Base-by-base conservation (phyloP, 2,329 filamentous ascomycete genomes). In the Hypoxylon sp. region DNA sequence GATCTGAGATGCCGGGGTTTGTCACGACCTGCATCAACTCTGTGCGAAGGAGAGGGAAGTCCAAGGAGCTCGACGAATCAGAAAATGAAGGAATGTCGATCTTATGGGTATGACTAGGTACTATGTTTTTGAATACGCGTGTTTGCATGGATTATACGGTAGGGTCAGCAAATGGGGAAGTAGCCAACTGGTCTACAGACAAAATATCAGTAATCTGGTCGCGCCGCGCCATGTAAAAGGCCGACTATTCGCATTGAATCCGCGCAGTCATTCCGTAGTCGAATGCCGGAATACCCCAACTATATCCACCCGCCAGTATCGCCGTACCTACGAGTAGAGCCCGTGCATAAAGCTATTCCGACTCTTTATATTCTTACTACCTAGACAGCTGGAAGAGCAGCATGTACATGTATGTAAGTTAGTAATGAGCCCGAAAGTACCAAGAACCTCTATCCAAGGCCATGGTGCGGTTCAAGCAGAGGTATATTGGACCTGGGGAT, bases 1-100 rank as follows among this genome's bases (percentile, higher is more conserved):
- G 54, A 36, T 65, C 67, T 11, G 67, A 69, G 6, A 68, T 68
- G 67, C 67, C 67, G 7, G 67, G 64, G 9, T 60, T 71, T 16
- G 55, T 56, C 42, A n/a, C 64, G 16, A 67, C 51, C 11, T 69
- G 64, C 18, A 24, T 42, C 26, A 52, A 58, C 11, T 40, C 57
- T 2, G 51, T 57, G 16, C 53, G 67, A 14, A 67, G 51, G 40
- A 48, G 46, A 8, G 55, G 38, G 7, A 18, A 36, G 16, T 61
- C 48, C 11, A 38, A 20, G 24, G 59, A 59, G 12, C 51, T 64
- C 12, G 42, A 58, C 2, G 52, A 63, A 12, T 61, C 59, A 4
- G 62, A 61, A 1, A n/a, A 50, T 4, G 63, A 66, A 26, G 55
- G 64, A 40, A 61, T 64, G 59, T 30, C 30, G 1, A 30, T 26